Evolutionary conservation across 129 eudicot genomes (phyloP), one percentile per base, ranked within the genome.

Genomic region (Ambrosia trifida): DNA sequence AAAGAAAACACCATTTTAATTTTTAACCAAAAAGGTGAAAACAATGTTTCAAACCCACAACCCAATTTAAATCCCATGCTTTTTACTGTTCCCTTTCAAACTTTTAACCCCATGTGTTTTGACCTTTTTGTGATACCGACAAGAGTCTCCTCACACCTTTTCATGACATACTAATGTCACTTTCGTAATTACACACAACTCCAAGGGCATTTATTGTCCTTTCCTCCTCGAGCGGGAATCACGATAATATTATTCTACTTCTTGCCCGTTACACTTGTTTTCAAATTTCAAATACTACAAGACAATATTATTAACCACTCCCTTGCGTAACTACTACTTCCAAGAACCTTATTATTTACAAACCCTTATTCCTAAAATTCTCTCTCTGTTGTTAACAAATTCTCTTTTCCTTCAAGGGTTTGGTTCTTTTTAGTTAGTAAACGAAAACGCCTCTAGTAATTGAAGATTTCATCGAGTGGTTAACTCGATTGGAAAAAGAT

Each of bases 41-140:
- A 51, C 13, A 19, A 40, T 57, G 66, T 64, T 73, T 73, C 78
- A 49, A 62, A 73, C 59, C 1, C 43, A 7, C 30, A 68, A 49
- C 49, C 28, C 66, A 35, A 52, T 51, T 74, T 61, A 16, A 73
- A 64, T 70, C 52, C 7, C 17, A 54, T 47, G 61, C 40, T 49
- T 69, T 76, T 69, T 30, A 43, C 20, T 77, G 76, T 58, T 31
- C 33, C 30, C 73, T 77, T 68, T 52, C 52, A 31, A 70, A 62
- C 75, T 70, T 77, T 77, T 57, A 16, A 43, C 50, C 45, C 69
- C 81, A 69, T 70, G 82, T 70, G 82, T 70, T 78, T 78, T 35
- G 49, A 63, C 82, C 77, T 78, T 78, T 78, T 70, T 35, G 64
- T 78, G 72, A 78, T 70, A 65, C 68, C 77, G 76, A 78, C 82